Percentiles rank a stretch among this genome's conserved stretches.
Conservation (phyloP, 805 yeast genomes). For the Saccharomycodes ludwigii region DNA sequence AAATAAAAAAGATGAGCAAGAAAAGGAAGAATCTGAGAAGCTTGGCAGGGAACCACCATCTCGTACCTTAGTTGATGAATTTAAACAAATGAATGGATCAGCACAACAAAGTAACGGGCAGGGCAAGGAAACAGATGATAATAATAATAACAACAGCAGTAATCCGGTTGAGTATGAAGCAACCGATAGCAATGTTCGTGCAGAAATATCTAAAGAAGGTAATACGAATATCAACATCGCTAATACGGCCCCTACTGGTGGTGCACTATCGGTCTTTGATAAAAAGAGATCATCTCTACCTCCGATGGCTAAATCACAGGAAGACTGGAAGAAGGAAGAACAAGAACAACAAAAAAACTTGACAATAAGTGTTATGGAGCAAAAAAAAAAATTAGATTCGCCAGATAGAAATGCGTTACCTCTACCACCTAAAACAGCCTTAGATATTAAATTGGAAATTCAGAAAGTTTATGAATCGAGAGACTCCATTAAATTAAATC, state of each 20-base stretch:
- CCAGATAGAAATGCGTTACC: slow-evolving; percentile 73
- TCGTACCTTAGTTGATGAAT: slow-evolving; percentile 51
- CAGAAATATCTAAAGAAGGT: slow-evolving; percentile 3
- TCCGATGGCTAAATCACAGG: slow-evolving; percentile 3
- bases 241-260: slow-evolving; percentile 4
- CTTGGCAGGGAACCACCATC: too few relatives aligned
- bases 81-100: slow-evolving; percentile 40
- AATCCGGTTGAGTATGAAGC: slow-evolving; percentile 6
- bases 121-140: slow-evolving; percentile 13
- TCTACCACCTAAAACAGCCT: slow-evolving; percentile 68
- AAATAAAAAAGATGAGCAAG: slow-evolving; percentile 63
- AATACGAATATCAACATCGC: slow-evolving; percentile 2
- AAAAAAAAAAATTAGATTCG: slow-evolving; percentile 36
- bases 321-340: slow-evolving; percentile 10
- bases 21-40: slow-evolving; percentile 27
- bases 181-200: slow-evolving; percentile 2
- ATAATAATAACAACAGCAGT: slow-evolving; percentile 10
- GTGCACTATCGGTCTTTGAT: slow-evolving; percentile 7
- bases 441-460: slow-evolving; percentile 71
- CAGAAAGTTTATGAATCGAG: slow-evolving; percentile 73
- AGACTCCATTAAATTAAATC: slow-evolving; percentile 54
- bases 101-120: slow-evolving; percentile 10
- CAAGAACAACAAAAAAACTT: too few relatives aligned
- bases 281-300: slow-evolving; percentile 18
- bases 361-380: too few relatives aligned